Percentiles rank a stretch among this genome's conserved stretches.
Conservation (phyloP, 345 rosid species). For the Syzygium grande region DNA sequence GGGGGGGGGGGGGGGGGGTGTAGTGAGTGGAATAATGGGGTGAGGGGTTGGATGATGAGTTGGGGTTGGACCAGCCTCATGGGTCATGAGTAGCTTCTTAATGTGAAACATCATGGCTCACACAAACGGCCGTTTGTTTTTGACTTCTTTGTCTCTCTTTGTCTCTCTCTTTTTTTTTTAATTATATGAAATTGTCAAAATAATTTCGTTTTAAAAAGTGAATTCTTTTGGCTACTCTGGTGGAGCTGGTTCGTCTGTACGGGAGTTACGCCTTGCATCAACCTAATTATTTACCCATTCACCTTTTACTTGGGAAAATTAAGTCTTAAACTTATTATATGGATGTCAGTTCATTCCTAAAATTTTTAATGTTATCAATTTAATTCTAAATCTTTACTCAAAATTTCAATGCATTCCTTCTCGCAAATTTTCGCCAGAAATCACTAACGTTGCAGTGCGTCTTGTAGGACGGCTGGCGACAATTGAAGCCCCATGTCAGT, state of each 20-base stretch:
- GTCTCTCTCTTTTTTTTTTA: neutral
- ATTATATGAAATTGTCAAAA: neutral
- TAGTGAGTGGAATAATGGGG: neutral
- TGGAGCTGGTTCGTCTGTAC: neutral
- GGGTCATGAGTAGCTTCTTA: neutral
- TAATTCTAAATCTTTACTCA: fast-evolving
- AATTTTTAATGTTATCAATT: neutral
- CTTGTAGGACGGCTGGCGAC: fast-evolving
- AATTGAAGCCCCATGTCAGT: fast-evolving
- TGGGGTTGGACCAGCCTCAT: neutral
- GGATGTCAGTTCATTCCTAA: fast-evolving
- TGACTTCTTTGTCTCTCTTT: neutral
- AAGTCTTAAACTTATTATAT: neutral
- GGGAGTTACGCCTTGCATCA: neutral
- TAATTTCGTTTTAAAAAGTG: neutral
- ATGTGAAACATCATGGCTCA: neutral
- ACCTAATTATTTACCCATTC: neutral
- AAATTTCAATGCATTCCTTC: too few relatives aligned
- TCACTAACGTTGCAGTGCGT: neutral
- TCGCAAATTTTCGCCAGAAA: too few relatives aligned
- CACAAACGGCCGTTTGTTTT: neutral
- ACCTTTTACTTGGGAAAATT: neutral
- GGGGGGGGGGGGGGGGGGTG: too few relatives aligned
- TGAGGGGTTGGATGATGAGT: neutral
- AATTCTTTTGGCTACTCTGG: neutral